Evolutionary conservation across 805 yeast genomes (phyloP), one percentile per base, ranked within the genome.

Genomic region (Sugiyamaella boreocaroliniensis): DNA sequence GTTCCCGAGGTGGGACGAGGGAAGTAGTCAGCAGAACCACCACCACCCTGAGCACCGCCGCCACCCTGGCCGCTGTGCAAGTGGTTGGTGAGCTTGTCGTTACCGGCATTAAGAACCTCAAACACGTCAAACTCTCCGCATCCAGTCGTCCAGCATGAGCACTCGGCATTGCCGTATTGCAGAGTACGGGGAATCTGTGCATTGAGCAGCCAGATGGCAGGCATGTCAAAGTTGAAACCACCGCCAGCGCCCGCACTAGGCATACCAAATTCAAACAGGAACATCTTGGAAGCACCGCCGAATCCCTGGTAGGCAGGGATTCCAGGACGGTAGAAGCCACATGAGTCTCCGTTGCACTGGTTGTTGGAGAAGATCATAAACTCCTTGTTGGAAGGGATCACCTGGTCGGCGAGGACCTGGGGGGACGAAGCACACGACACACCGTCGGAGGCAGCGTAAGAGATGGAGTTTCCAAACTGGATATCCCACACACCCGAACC

Each of bases 41-140:
- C 95, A 64, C 96, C 97, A 51, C 75, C 73, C 26, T 45, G 34
- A 20, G 41, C 48, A 51, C 50, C 49, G 44, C 50, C 43, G 54
- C 81, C 80, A 66, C 90, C 92, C 75, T 86, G 95, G 61, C 86
- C 87, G 67, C 79, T 81, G 75, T 92, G 98, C 64, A 92, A 73
- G 68, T 89, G 93, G 50, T 48, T 53, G 50, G 70, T 63, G 70
- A 90, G 75, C 69, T 83, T 82, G 68, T 76, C 73, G 57, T 87
- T 81, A 61, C 96, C 97, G 37, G 85, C 61, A 57, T 82, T 74
- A 62, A 93, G 79, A 61, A 92, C 78, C 79, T 93, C 99, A 65
- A 92, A 93, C 64, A 89, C 76, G 73, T 93, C 99, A 64, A 93
- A 77, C 77, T 93, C 99, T 76, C 99, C 99, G 75, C 99, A 93